Conservation (phyloP, 1,284 basidiomycete species). For the Cryptococcus sp. region DNA sequence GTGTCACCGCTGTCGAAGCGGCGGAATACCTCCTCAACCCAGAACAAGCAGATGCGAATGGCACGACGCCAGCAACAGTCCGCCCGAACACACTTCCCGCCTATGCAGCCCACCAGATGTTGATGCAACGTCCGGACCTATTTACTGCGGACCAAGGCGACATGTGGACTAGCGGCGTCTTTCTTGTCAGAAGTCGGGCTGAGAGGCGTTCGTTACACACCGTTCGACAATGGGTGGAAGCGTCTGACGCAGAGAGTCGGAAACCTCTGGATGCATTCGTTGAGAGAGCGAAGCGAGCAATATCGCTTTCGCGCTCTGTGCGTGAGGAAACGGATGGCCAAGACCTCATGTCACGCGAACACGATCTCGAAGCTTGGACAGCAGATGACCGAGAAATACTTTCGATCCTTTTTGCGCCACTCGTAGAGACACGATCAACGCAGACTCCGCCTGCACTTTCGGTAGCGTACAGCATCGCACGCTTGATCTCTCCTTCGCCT, state of each 20-base stretch:
- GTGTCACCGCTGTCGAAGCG: conserved; percentile 35
- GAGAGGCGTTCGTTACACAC: conserved; percentile 63
- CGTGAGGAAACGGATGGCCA: conserved; percentile 28
- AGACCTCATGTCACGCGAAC: conserved; percentile 24
- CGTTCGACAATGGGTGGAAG: conserved; percentile 60
- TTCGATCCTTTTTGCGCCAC: conserved; percentile 64
- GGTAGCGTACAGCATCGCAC: conserved; percentile 64
- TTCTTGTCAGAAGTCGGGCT: conserved; percentile 67
- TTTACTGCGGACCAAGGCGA: conserved; percentile 65
- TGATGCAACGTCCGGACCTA: conserved; percentile 66
- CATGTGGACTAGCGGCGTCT: conserved; percentile 63
- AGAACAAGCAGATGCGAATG: neutral
- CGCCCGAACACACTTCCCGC: conserved; percentile 37
- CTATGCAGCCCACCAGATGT: conserved; percentile 71
- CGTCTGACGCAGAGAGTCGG: conserved; percentile 34
- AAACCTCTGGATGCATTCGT: conserved; percentile 61
- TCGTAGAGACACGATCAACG: conserved; percentile 63
- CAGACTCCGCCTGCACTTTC: conserved; percentile 66
- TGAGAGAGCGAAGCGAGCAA: conserved; percentile 59
- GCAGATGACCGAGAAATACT: conserved; percentile 66
- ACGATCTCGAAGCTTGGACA: conserved; percentile 56
- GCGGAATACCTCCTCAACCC: conserved; percentile 35
- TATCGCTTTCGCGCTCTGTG: conserved; percentile 45
- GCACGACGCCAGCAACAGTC: conserved; percentile 13
- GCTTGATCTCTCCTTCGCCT: conserved; percentile 57